These are phyloP conservation scores for Calocybe cyanea DNA, from an alignment of 768 basidiomycete species.

Conservation along the genomic window DNA sequence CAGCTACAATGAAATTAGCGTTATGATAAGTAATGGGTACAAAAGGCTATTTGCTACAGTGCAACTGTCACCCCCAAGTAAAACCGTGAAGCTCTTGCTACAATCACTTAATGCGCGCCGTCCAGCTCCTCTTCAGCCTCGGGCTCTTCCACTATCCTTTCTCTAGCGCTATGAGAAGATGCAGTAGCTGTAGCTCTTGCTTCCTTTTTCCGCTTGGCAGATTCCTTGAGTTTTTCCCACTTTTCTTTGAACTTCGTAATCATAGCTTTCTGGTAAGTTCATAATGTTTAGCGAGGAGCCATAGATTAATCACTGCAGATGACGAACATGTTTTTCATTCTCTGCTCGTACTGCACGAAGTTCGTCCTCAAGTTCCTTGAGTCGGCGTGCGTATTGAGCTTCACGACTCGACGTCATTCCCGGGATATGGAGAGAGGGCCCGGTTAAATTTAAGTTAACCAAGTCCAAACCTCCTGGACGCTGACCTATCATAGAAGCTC, in stretches of 20 bases:
- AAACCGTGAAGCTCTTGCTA: too few species aligned
- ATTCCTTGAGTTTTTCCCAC: constrained; percentile 89
- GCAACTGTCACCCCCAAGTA: too few species aligned
- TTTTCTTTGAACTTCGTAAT: constrained; percentile 80
- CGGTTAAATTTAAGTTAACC: constrained; percentile 52
- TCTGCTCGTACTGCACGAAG: constrained; percentile 57
- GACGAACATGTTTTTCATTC: constrained; percentile 76
- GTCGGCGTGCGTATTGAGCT: constrained; percentile 52
- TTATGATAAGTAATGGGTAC: constrained; percentile 1
- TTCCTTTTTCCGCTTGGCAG: constrained; percentile 82
- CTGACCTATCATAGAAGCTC: constrained; percentile 58
- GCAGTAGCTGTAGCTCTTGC: constrained; percentile 54
- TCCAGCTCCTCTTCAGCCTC: constrained; percentile 49
- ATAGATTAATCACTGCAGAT: neutral
- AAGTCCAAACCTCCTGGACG: constrained; percentile 50
- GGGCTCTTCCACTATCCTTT: constrained; percentile 75
- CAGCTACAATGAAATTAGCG: too few species aligned
- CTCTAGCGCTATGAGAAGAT: constrained; percentile 44
- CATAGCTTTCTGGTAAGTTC: constrained; percentile 63
- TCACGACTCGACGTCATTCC: constrained; percentile 51
- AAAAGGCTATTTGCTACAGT: constrained; percentile 9
- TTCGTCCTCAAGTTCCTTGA: constrained; percentile 84
- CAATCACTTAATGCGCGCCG: constrained; percentile 20
- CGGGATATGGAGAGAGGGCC: constrained; percentile 47
- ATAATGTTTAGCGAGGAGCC: neutral